phyloP scores from a whole-genome alignment of 2,329 filamentous ascomycete genomes.

The Pseudocercospora vitis region DNA sequence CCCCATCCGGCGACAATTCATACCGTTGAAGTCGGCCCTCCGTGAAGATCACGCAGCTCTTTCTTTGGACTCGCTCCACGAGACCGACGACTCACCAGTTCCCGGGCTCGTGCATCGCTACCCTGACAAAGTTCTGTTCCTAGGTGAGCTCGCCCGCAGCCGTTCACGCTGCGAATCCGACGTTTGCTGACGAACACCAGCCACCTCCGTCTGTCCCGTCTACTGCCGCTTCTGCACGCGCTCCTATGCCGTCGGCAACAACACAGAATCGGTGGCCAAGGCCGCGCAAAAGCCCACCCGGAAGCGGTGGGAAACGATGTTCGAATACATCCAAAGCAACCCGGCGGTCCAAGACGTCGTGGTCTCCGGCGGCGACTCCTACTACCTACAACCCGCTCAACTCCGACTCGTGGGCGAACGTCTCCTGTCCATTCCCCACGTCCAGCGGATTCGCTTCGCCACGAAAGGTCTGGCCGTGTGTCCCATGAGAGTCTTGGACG shows the following conservation, averaged over 20 bases:
- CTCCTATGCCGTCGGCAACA: conserved; percentile 58
- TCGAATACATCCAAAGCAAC: conserved; percentile 56
- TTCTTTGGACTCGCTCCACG: conserved; percentile 60
- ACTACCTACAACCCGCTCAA: conserved; percentile 56
- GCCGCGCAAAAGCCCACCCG: conserved; percentile 28
- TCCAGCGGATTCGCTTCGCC: conserved; percentile 61
- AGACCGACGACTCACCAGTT: conserved; percentile 57
- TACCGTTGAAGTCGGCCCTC: conserved; percentile 56
- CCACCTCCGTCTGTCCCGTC: conserved; percentile 60
- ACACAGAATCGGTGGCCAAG: conserved; percentile 53
- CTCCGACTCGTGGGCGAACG: conserved; percentile 56
- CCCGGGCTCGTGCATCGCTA: conserved; percentile 63
- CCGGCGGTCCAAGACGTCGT: conserved; percentile 58
- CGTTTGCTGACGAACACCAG: too few species aligned
- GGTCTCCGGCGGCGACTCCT: conserved; percentile 63
- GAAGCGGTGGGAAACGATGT: conserved; percentile 59
- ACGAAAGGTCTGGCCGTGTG: conserved; percentile 62
- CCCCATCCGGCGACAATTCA: conserved; percentile 61
- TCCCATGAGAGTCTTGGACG: conserved; percentile 57
- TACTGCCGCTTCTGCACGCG: conserved; percentile 65
- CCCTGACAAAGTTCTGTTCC: conserved; percentile 61
- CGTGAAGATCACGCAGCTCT: conserved; percentile 56
- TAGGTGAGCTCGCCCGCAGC: conserved; percentile 54
- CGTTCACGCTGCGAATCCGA: too few species aligned
- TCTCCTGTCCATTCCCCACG: conserved; percentile 58